Evolutionary conservation across 2,329 filamentous ascomycete species (phyloP).

Genomic region (Calonectria leucothoes): DNA sequence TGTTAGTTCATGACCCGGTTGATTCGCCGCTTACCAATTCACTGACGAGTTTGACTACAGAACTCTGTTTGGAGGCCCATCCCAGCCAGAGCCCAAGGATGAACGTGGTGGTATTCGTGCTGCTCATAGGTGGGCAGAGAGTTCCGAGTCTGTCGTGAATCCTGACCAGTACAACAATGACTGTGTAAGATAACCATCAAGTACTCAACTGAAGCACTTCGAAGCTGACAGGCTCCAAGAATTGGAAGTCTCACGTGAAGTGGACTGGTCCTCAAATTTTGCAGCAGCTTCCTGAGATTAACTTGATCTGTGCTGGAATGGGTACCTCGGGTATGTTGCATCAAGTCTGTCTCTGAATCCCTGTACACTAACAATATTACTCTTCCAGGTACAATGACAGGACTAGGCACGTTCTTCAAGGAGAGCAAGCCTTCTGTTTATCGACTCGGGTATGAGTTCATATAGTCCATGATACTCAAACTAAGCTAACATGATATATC

Average conservation of each 20-base stretch:
- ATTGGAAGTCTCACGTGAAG: neutral
- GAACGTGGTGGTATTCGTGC: neutral
- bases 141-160: neutral
- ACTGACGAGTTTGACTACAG: neutral
- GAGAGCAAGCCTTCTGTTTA: neutral
- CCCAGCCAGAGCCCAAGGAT: neutral
- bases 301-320: neutral
- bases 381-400: neutral
- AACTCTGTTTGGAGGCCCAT: neutral
- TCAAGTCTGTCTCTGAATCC: accelerated
- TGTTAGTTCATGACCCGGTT: neutral
- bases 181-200: neutral
- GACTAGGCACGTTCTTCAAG: neutral
- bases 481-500: neutral
- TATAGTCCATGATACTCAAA: too few species aligned
- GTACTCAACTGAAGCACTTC: too few species aligned
- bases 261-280: neutral
- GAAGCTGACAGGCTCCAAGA: neutral
- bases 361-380: neutral
- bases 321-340: neutral
- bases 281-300: neutral
- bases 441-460: neutral
- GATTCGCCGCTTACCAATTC: neutral
- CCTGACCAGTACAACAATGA: neutral
- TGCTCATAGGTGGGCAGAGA: neutral